Conservation (phyloP, 2,329 filamentous ascomycete species). For the Exophiala bonariae region DNA sequence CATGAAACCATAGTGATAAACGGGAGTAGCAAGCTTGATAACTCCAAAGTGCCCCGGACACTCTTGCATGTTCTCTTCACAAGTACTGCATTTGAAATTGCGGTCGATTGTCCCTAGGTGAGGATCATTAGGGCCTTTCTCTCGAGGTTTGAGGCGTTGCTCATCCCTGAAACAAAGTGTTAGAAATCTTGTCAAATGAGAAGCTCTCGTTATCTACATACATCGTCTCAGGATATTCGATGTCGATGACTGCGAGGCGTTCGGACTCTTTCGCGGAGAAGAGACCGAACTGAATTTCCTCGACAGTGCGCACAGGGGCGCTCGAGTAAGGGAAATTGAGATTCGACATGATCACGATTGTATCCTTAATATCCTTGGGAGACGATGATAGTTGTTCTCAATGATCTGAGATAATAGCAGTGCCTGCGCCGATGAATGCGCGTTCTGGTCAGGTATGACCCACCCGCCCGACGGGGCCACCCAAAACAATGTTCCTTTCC, state of each 20-base stretch:
- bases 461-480: conserved; percentile 26
- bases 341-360: conserved; percentile 75
- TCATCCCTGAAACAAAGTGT: conserved; percentile 63
- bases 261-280: conserved; percentile 99
- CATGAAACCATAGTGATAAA: conserved; percentile 94
- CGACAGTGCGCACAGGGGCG: conserved; percentile 93
- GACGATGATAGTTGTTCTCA: conserved; percentile 21
- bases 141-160: conserved; percentile 83
- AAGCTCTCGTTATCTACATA: conserved; percentile 32
- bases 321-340: conserved; percentile 87
- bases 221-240: conserved; percentile 99
- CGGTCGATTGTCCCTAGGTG: conserved; percentile 95
- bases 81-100: conserved; percentile 93
- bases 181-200: conserved; percentile 21
- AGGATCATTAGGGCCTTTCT: conserved; percentile 91
- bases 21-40: conserved; percentile 94
- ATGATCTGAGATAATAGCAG: conserved; percentile 22
- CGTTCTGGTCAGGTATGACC: conserved; percentile 26
- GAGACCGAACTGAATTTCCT: conserved; percentile 98
- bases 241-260: conserved; percentile 94
- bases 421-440: conserved; percentile 23
- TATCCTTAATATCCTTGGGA: conserved; percentile 27
- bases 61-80: conserved; percentile 90
- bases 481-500: conserved; percentile 22
- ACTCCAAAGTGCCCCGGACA: conserved; percentile 98